Conservation (phyloP, 331 rosid species). For the Malus hybrid region DNA sequence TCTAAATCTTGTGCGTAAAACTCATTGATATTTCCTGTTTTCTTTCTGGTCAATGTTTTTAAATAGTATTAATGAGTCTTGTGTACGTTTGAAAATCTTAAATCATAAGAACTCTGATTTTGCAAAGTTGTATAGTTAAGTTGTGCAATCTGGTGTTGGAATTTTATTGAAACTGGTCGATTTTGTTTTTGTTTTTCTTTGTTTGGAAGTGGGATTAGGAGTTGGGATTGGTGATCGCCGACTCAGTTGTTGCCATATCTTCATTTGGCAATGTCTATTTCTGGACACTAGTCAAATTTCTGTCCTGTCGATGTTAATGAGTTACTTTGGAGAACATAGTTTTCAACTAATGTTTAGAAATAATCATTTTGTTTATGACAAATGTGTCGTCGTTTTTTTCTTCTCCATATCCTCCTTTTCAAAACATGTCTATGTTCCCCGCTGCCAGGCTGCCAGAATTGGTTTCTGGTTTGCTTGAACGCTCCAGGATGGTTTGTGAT, state of each 20-base stretch:
- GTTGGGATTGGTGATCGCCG: too few species aligned
- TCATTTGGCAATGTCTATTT: not conserved
- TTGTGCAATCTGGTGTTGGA: not conserved
- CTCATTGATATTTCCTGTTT: not conserved
- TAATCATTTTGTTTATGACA: too few species aligned
- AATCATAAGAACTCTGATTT: not conserved
- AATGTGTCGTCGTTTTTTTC: not conserved
- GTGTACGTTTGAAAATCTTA: not conserved
- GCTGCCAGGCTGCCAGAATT: not conserved
- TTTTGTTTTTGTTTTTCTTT: not conserved
- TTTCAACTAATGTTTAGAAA: not conserved
- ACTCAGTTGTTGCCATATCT: too few species aligned
- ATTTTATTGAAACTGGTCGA: not conserved
- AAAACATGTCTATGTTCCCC: not conserved
- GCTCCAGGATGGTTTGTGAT: not conserved
- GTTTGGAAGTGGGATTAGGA: not conserved
- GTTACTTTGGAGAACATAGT: not conserved
- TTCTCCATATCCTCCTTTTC: not conserved
- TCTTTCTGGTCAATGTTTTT: not conserved
- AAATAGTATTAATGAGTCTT: not conserved
- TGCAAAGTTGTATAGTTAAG: not conserved
- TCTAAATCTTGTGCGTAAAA: conserved; percentile 21
- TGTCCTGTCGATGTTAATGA: not conserved
- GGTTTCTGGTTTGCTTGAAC: not conserved
- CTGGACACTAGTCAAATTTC: not conserved